Percentiles rank a stretch among this genome's conserved stretches.
phyloP scores from a whole-genome alignment of 768 basidiomycete species.

The Naganishia vishniacii region DNA sequence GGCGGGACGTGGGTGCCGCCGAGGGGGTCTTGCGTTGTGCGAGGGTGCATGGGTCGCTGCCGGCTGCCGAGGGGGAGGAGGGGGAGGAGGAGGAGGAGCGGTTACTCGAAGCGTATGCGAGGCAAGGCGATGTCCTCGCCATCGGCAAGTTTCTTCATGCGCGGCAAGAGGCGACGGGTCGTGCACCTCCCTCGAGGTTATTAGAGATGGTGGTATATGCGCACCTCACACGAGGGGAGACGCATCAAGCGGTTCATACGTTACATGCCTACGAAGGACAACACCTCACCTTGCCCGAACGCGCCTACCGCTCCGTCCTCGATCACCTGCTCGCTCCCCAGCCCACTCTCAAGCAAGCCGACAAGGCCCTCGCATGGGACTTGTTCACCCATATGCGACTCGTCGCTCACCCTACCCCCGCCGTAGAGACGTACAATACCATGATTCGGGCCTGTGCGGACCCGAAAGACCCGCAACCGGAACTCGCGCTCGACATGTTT shows the following conservation, averaged over 20 bases:
- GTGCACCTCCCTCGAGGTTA: slow-evolving; percentile 38
- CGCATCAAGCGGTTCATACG: slow-evolving; percentile 60
- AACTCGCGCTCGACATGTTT: slow-evolving; percentile 87
- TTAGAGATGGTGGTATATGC: slow-evolving; percentile 66
- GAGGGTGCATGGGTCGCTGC: slow-evolving; percentile 8
- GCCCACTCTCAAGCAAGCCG: slow-evolving; percentile 42
- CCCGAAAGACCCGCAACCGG: slow-evolving; percentile 62
- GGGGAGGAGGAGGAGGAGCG: not conserved
- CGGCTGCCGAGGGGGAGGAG: no score
- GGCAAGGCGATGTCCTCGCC: slow-evolving; percentile 22
- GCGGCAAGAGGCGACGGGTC: not conserved
- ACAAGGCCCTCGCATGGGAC: slow-evolving; percentile 80
- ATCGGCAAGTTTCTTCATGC: not conserved
- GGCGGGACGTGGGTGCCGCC: slow-evolving; percentile 53
- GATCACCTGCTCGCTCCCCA: slow-evolving; percentile 41
- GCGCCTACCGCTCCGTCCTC: slow-evolving; percentile 68
- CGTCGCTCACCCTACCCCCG: slow-evolving; percentile 77
- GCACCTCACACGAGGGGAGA: slow-evolving; percentile 54
- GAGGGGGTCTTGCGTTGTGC: slow-evolving; percentile 55
- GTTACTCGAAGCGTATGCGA: slow-evolving; percentile 8
- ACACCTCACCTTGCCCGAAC: slow-evolving; percentile 62
- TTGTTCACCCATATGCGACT: slow-evolving; percentile 94
- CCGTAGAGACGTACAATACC: slow-evolving; percentile 63
- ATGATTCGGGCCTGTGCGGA: slow-evolving; percentile 83
- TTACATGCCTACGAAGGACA: slow-evolving; percentile 68